These are phyloP conservation scores for Sporisorium graminicola DNA, from an alignment of 1,284 basidiomycete species.

Conservation along the genomic window DNA sequence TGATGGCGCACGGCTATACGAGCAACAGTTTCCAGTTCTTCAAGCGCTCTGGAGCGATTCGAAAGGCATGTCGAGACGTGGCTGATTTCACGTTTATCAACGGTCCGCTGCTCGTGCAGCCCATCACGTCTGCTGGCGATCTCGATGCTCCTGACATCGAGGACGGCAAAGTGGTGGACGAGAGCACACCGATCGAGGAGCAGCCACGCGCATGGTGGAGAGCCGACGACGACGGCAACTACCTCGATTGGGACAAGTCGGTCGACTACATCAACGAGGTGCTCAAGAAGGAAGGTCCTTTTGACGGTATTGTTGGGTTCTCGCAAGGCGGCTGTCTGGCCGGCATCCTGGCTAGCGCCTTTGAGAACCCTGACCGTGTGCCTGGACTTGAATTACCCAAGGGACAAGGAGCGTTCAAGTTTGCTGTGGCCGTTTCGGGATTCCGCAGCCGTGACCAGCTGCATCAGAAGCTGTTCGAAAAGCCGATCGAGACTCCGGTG, in stretches of 20 bases:
- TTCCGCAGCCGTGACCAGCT: conserved; percentile 57
- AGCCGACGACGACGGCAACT: conserved; percentile 56
- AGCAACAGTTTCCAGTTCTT: conserved; percentile 62
- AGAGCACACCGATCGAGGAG: conserved; percentile 63
- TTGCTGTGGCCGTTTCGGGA: conserved; percentile 64
- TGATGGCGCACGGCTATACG: conserved; percentile 68
- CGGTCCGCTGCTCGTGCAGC: conserved; percentile 64
- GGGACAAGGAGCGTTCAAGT: conserved; percentile 54
- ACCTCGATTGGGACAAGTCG: conserved; percentile 58
- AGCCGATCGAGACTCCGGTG: conserved; percentile 58
- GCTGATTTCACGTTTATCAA: conserved; percentile 66
- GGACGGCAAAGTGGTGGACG: conserved; percentile 52
- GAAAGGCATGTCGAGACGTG: conserved; percentile 63
- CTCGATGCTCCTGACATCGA: conserved; percentile 57
- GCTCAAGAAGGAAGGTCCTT: conserved; percentile 58
- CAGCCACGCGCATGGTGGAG: conserved; percentile 68
- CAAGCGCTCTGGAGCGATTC: conserved; percentile 59
- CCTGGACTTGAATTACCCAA: conserved; percentile 49
- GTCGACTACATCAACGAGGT: conserved; percentile 58
- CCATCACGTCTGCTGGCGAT: conserved; percentile 55
- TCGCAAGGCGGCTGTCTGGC: conserved; percentile 64
- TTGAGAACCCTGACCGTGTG: conserved; percentile 58
- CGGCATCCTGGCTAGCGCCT: conserved; percentile 58
- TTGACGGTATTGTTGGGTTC: conserved; percentile 67
- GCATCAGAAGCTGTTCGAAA: conserved; percentile 57